Evolutionary conservation across 2,329 filamentous ascomycete genomes (phyloP), one percentile per base, ranked within the genome.

Genomic region (Leptographium flavum): DNA sequence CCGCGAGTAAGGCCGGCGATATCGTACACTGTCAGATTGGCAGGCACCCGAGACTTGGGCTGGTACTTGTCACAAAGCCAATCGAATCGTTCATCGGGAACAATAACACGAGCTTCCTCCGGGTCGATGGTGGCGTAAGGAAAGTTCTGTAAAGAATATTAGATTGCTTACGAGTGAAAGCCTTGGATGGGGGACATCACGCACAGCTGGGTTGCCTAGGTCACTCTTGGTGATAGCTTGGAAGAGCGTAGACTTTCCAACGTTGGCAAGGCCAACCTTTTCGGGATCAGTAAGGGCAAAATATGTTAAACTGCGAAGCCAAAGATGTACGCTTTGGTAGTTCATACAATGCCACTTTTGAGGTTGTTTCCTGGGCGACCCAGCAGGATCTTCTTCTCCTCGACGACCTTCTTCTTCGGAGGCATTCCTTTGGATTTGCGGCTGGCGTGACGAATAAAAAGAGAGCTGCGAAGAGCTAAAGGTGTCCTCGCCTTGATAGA

Each of bases 91-190:
- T 85, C 86, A 69, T 98, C 92, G 39, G 92, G 93, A 30, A 98
- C 92, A 57, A 98, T 79, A 66, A 98, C 92, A 57, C 90, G 87
- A 52, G 92, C 87, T 71, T 98, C 92, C 72, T 98, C 93, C 40
- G 92, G 92, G 56, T 98, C 88, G 66, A 98, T 98, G 58, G 92
- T 98, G 61, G 92, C 92, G 73, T 94, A 98, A 46, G 92, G 92
- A 64, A 96, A 98, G 71, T 98, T 98, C 81, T 86, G 61, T 14
- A 11, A 15, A 9, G 6, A 5, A 19, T 5, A 35, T 37, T 37
- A n/a, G 28, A 5, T 36, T 35, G 3, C 23, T 11, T 36, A 3
- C 14, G 9, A 7, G 14, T 10, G 10, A 17, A 2, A 42, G 1
- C 13, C 17, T 4, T 5, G 19, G 10, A 28, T 36, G 15, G 6